Evolutionary conservation across 2,329 filamentous ascomycete species (phyloP).

Genomic region (Colletotrichum camelliae): DNA sequence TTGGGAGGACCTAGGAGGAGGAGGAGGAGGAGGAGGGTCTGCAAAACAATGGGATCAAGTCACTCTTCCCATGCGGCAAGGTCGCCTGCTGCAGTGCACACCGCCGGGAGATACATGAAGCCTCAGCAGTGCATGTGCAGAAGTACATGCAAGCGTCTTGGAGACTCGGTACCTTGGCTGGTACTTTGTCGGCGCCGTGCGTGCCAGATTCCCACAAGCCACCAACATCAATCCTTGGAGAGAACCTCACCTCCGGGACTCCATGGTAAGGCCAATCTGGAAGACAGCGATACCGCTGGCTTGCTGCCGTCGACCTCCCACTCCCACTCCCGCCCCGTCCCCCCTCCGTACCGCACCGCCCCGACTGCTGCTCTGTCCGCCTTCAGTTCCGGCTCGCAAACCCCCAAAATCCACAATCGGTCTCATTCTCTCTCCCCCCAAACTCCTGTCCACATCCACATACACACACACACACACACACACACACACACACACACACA

Average conservation of each 20-base stretch:
- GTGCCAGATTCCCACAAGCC: conserved; percentile 2
- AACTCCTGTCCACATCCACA: not conserved
- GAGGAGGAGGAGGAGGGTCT: not conserved
- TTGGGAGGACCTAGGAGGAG: not conserved
- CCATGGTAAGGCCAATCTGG: not conserved
- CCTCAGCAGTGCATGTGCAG: not conserved
- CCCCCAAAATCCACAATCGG: not conserved
- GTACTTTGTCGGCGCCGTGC: not conserved
- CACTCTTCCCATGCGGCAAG: not conserved
- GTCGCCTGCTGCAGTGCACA: not conserved
- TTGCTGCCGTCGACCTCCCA: not conserved
- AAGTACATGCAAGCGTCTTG: not conserved
- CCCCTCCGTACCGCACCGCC: not conserved
- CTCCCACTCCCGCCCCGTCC: not conserved
- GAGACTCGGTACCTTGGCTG: not conserved
- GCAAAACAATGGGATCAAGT: not conserved
- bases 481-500: not conserved
- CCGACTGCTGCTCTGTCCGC: not conserved
- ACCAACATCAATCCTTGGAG: not conserved
- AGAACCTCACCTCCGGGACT: not conserved
- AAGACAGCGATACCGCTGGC: not conserved
- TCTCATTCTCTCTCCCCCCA: not conserved
- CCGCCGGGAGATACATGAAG: not conserved
- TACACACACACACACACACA: not conserved
- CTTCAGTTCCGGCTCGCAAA: not conserved